Evolutionary conservation across 2,329 filamentous ascomycete species (phyloP).

Genomic region (Purpureocillium lavendulum): DNA sequence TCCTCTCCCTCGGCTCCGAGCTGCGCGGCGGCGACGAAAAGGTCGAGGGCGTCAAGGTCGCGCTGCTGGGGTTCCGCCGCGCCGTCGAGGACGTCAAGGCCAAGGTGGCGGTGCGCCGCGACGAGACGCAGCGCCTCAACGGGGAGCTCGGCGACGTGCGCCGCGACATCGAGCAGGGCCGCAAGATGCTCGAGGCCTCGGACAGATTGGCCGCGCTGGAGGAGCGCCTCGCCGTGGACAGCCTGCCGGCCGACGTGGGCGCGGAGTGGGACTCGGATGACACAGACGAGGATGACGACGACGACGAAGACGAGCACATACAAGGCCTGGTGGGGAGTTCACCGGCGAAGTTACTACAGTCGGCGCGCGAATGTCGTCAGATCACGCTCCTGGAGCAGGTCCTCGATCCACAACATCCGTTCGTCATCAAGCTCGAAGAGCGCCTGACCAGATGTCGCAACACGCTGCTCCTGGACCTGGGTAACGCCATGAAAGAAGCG

Average conservation of each 20-base stretch:
- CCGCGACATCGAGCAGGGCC: conserved; percentile 50
- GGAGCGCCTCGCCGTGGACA: conserved; percentile 48
- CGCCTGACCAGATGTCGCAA: conserved; percentile 44
- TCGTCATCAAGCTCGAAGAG: conserved; percentile 44
- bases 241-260: conserved; percentile 15
- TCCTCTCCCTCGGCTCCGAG: conserved; percentile 73
- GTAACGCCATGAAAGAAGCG: conserved; percentile 37
- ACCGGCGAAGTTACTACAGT: conserved; percentile 33
- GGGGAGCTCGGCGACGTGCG: conserved; percentile 59
- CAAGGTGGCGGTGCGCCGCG: conserved; percentile 54
- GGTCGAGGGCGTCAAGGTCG: conserved; percentile 82
- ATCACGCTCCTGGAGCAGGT: conserved; percentile 32
- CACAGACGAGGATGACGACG: conserved; percentile 32
- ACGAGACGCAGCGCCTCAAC: conserved; percentile 54
- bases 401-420: conserved; percentile 38
- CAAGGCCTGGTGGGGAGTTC: conserved; percentile 34
- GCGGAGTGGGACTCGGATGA: conserved; percentile 19
- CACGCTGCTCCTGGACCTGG: conserved; percentile 47
- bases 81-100: conserved; percentile 69
- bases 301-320: conserved; percentile 18
- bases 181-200: conserved; percentile 59
- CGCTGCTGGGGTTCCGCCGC: conserved; percentile 74
- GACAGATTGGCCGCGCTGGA: conserved; percentile 56
- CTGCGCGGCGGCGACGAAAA: conserved; percentile 83
- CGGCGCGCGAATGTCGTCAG: conserved; percentile 36